A percentile compares a stretch with the other conserved stretches of the same genome.
These are phyloP conservation scores for Albugo laibachii DNA, from an alignment of 352 stramenopile species.

Conservation along the genomic window DNA sequence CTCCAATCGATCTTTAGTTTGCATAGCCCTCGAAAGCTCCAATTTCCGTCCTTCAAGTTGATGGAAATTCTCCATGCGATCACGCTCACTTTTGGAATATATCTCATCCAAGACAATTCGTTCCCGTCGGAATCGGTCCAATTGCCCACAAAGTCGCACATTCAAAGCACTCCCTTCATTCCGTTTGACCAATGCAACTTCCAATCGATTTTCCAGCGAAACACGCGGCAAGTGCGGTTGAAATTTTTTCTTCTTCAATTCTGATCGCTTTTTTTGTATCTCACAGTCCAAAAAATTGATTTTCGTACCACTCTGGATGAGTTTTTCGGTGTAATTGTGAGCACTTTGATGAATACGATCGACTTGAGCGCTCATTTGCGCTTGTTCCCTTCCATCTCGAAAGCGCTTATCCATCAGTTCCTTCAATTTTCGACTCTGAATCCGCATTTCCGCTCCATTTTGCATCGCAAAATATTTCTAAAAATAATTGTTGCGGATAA, in stretches of 20 bases:
- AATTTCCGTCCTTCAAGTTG: conserved; percentile 22
- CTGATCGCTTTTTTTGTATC: no score
- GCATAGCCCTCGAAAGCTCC: conserved; percentile 21
- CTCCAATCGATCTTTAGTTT: conserved; percentile 23
- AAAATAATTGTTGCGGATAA: conserved; percentile 77
- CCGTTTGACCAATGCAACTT: conserved; percentile 57
- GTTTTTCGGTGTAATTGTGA: no score
- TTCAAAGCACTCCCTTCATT: conserved; percentile 71
- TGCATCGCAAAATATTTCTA: conserved; percentile 9
- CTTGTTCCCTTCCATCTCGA: no score
- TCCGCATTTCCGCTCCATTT: no score
- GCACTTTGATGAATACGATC: no score
- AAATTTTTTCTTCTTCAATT: no score
- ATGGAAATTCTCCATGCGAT: conserved; percentile 26
- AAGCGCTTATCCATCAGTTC: no score
- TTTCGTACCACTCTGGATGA: no score
- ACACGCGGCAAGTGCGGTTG: no score
- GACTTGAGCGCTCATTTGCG: no score
- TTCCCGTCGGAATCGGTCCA: conserved; percentile 46
- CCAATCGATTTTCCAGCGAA: conserved; percentile 39
- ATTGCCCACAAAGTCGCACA: conserved; percentile 43
- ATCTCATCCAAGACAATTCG: conserved; percentile 62
- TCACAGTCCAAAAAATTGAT: no score
- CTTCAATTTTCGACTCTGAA: no score
- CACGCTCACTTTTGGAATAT: conserved; percentile 69